Conservation (phyloP, 306 rosid genomes). For the Vachellia pachyceras region DNA sequence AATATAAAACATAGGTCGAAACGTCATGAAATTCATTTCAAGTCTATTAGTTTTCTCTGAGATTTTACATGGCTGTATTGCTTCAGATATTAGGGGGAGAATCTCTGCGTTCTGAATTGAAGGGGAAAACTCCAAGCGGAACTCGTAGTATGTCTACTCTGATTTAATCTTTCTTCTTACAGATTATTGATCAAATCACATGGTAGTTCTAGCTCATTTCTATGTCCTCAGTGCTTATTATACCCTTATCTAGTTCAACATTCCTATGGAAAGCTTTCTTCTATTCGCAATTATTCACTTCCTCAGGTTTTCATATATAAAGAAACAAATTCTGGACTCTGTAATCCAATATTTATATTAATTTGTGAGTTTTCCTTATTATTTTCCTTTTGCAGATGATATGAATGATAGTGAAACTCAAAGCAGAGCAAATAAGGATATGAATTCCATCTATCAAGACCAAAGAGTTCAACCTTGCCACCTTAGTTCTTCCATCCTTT, state of each 20-base stretch:
- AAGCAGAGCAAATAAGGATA: conserved; percentile 48
- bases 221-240: neutral
- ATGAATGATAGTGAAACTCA: conserved; percentile 51
- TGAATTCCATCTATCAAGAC: conserved; percentile 63
- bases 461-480: conserved; percentile 85
- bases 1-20: neutral
- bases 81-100: conserved; percentile 71
- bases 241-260: neutral
- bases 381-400: conserved; percentile 48
- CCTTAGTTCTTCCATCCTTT: conserved; percentile 89
- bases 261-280: neutral
- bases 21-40: neutral
- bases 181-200: conserved; percentile 1
- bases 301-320: conserved; percentile 7
- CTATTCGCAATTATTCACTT: neutral
- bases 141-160: conserved; percentile 48
- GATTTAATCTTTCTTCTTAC: neutral
- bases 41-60: conserved; percentile 12
- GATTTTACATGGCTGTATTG: conserved; percentile 28
- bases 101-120: conserved; percentile 54
- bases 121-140: conserved; percentile 47
- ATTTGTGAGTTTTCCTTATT: neutral
- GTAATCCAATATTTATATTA: conserved; percentile 8
- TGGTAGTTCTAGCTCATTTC: neutral
- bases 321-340: conserved; percentile 13